These are phyloP conservation scores for Citrullus mucosospermus DNA, from an alignment of 306 rosid genomes.

Conservation along the genomic window DNA sequence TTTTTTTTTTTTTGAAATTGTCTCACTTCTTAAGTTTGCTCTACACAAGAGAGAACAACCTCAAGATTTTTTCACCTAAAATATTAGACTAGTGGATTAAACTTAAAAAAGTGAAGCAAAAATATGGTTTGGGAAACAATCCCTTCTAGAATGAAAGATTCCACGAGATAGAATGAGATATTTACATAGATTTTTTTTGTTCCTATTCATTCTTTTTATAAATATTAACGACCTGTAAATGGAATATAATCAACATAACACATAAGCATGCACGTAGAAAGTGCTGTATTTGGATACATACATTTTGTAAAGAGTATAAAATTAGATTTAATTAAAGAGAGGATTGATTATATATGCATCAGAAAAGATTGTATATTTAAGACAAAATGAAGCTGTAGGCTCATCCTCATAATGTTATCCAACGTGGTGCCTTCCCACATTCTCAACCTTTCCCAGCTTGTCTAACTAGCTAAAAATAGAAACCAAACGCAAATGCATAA, in stretches of 20 bases:
- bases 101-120: neutral
- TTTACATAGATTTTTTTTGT: neutral
- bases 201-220: neutral
- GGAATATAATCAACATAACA: neutral
- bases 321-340: neutral
- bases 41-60: too few species aligned
- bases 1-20: too few species aligned
- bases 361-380: neutral
- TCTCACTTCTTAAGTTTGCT: too few species aligned
- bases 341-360: neutral
- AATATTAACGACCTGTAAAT: neutral
- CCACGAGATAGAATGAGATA: neutral
- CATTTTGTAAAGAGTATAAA: neutral
- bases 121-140: neutral
- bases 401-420: neutral
- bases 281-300: neutral
- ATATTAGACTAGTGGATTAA: neutral
- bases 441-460: constrained; percentile 24
- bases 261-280: neutral
- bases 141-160: neutral
- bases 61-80: neutral
- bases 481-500: neutral
- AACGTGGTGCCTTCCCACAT: neutral
- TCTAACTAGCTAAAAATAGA: constrained; percentile 21
- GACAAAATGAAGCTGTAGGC: neutral